Conservation (phyloP, 768 basidiomycete genomes). For the Mrakia gelida region DNA sequence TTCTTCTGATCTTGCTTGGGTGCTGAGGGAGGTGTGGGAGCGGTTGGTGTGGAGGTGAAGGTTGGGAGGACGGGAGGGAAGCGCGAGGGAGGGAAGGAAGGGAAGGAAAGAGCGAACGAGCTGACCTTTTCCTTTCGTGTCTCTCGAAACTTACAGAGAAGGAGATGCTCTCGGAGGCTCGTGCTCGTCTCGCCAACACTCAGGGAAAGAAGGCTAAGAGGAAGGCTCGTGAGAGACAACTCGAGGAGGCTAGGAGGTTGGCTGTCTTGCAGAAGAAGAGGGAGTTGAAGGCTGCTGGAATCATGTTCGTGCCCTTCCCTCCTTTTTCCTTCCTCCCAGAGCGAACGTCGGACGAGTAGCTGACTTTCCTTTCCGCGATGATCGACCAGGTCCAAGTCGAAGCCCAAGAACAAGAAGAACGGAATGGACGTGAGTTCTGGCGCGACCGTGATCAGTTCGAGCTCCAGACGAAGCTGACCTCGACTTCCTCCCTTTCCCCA, state of each 20-base stretch:
- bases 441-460: not conserved
- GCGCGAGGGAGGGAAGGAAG: not conserved
- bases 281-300: slow-evolving; percentile 95
- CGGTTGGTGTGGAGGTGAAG: not conserved
- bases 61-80: not conserved
- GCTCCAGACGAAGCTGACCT: not conserved
- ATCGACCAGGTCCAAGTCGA: slow-evolving; percentile 41
- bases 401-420: slow-evolving; percentile 73
- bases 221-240: slow-evolving; percentile 92
- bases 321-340: not conserved
- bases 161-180: slow-evolving; percentile 98
- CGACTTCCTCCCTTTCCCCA: not conserved
- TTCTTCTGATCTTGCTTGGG: too few relatives aligned
- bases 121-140: not conserved
- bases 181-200: slow-evolving; percentile 95
- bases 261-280: slow-evolving; percentile 96
- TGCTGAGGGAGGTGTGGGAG: not conserved
- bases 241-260: slow-evolving; percentile 90
- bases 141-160: slow-evolving; percentile 59
- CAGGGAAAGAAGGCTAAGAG: slow-evolving; percentile 99
- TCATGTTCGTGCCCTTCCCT: slow-evolving; percentile 58
- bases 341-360: not conserved
- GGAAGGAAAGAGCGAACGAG: not conserved
- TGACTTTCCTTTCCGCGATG: not conserved
- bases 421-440: slow-evolving; percentile 81